Percentiles rank a stretch among this genome's conserved stretches.
These are phyloP conservation scores for Trametes meyenii DNA, from an alignment of 768 basidiomycete species.

Conservation along the genomic window DNA sequence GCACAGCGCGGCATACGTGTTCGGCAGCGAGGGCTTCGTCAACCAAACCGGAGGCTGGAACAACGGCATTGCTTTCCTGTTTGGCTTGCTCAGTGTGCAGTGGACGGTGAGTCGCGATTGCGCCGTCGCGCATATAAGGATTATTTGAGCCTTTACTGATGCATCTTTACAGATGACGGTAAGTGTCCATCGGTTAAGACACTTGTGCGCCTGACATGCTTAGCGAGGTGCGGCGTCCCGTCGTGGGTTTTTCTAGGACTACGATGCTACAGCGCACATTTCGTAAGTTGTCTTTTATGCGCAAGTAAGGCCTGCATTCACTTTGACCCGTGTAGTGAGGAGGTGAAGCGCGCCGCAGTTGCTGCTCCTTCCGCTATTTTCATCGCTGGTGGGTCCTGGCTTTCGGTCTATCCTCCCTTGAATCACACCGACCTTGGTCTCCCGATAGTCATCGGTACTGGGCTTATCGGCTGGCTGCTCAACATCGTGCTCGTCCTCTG, in stretches of 20 bases:
- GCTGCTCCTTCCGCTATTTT: constrained; percentile 69
- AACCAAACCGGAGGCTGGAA: constrained; percentile 85
- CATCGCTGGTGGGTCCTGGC: constrained; percentile 44
- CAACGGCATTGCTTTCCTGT: constrained; percentile 78
- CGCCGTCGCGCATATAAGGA: neutral
- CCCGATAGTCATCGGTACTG: constrained; percentile 66
- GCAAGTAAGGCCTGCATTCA: neutral
- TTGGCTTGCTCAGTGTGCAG: constrained; percentile 85
- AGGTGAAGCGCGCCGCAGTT: constrained; percentile 78
- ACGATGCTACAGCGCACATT: constrained; percentile 81
- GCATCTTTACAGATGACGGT: constrained; percentile 55
- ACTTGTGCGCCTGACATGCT: constrained; percentile 1
- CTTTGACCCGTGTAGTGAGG: constrained; percentile 51
- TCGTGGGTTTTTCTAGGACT: constrained; percentile 51
- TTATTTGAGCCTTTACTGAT: neutral
- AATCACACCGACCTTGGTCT: neutral
- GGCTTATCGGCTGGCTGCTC: constrained; percentile 80
- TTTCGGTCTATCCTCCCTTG: neutral
- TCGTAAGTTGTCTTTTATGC: constrained; percentile 50
- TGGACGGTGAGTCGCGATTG: constrained; percentile 64
- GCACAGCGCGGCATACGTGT: constrained; percentile 81
- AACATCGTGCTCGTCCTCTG: constrained; percentile 89
- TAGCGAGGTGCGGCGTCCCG: neutral
- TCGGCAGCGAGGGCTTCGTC: constrained; percentile 69
- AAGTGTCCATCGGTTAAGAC: constrained; percentile 21